Evolutionary conservation across 306 rosid genomes (phyloP).

Genomic region (Phaseolus lunatus): DNA sequence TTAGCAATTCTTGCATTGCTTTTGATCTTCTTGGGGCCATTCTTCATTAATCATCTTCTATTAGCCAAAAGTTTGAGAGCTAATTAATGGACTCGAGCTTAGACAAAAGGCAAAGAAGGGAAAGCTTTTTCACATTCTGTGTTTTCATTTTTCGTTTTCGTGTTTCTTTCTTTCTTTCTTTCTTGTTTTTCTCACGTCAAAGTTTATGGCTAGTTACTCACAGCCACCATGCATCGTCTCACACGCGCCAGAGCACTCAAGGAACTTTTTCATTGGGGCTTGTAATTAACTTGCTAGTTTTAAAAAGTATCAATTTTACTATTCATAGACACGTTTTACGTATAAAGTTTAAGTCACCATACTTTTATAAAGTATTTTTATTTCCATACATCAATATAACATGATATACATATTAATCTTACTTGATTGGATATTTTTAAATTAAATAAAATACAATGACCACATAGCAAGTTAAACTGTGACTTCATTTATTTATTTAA

Average conservation of each 20-base stretch:
- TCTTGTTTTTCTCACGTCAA: conserved; percentile 4
- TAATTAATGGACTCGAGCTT: conserved; percentile 32
- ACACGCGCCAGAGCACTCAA: background rate
- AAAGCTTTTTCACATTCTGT: background rate
- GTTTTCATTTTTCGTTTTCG: background rate
- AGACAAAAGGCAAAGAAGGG: conserved; percentile 28
- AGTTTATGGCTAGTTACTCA: background rate
- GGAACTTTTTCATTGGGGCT: background rate
- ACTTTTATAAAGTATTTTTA: background rate
- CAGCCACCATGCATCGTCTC: conserved; percentile 9
- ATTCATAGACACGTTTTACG: background rate
- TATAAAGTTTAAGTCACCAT: background rate
- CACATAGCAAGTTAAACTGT: background rate
- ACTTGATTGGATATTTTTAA: no score
- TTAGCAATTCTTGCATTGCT: no score
- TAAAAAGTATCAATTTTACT: background rate
- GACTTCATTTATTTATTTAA: background rate
- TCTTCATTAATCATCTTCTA: conserved; percentile 14
- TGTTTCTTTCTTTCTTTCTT: background rate
- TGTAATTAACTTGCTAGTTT: background rate
- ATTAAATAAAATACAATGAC: no score
- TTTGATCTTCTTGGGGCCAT: conserved; percentile 25
- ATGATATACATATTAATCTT: background rate
- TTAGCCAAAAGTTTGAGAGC: conserved; percentile 19
- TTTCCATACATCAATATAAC: background rate